Evolutionary conservation across 2,329 filamentous ascomycete genomes (phyloP), one percentile per base, ranked within the genome.

Genomic region (Myriangium duriaei): DNA sequence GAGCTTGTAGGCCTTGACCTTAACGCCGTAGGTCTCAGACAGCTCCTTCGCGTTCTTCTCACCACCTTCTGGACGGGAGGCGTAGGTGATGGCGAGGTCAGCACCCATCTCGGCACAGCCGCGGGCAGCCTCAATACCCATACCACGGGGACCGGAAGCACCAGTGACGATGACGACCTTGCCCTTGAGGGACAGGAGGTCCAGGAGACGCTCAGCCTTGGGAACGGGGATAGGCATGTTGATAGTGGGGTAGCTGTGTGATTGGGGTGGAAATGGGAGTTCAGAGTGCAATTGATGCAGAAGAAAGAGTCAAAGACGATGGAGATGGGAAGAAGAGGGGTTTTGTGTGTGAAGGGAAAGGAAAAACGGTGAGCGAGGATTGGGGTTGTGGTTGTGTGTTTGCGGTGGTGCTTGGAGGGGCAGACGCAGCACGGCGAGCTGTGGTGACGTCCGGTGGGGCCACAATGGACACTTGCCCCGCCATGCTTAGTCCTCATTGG

Each of bases 1-100:
- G 61, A 67, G 70, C 63, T 79, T 76, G 71, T 79, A 80, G 43
- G 75, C 72, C 63, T 76, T 78, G 57, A 65, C 66, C 62, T 77
- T 78, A 59, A 79, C 62, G 46, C 74, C 74, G 60, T 75, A 78
- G 49, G 66, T 67, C 49, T 72, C 64, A 30, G 54, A 39, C 33
- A 79, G 64, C 52, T 76, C 72, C 56, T 73, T 67, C 43, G 73
- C 74, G 61, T 79, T 79, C 65, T 74, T 74, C 62, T 77, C 68
- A 42, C 72, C 75, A 34, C 75, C 75, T 41, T 71, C 62, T 1
- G 69, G 60, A 34, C 74, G 71, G 11, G 72, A 75, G 44, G 73
- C 58, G 61, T 79, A 79, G 48, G 81, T 87, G 58, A 79, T 69
- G 54, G 74, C 74, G 24, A 79, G 56, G 55, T 76, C 65, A 50